phyloP scores from a whole-genome alignment of 1,139 yeast genomes.

The Yueomyces sp. region DNA sequence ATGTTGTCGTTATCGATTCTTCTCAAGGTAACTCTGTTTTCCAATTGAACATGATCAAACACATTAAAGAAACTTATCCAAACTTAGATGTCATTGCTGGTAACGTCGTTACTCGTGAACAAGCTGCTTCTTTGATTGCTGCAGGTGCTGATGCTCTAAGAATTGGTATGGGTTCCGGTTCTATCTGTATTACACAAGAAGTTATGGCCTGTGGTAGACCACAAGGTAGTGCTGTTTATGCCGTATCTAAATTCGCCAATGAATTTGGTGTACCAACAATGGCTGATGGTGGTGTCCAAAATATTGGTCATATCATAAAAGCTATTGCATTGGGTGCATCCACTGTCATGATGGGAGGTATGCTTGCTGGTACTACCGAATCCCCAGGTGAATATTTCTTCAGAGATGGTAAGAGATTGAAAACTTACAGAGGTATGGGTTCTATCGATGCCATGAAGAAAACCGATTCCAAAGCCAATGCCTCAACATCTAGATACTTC shows the following conservation, averaged over 20 bases:
- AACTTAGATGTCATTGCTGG: constrained; percentile 88
- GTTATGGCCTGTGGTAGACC: constrained; percentile 99
- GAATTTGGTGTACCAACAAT: constrained; percentile 45
- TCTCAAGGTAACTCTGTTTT: constrained; percentile 94
- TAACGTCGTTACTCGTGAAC: constrained; percentile 97
- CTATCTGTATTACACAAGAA: constrained; percentile 97
- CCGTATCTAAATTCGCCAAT: constrained; percentile 29
- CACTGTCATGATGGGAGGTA: constrained; percentile 98
- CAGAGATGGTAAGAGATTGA: constrained; percentile 96
- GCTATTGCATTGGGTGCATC: constrained; percentile 97
- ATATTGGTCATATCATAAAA: constrained; percentile 96
- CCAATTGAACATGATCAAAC: constrained; percentile 87
- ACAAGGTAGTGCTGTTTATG: constrained; percentile 65
- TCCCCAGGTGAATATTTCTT: constrained; percentile 97
- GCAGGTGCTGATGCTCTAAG: constrained; percentile 98
- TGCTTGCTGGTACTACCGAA: constrained; percentile 96
- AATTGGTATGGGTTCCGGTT: constrained; percentile 99
- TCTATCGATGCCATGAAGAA: constrained; percentile 98
- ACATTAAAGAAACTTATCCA: constrained; percentile 75
- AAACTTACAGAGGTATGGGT: constrained; percentile 99
- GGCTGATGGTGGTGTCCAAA: constrained; percentile 99
- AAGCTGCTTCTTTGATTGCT: constrained; percentile 88
- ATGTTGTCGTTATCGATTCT: constrained; percentile 89
- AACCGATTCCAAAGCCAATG: constrained; percentile 78
- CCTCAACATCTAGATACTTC: constrained; percentile 95